These are phyloP conservation scores for Limnanthes douglasii DNA, from an alignment of 345 rosid species.

Conservation along the genomic window DNA sequence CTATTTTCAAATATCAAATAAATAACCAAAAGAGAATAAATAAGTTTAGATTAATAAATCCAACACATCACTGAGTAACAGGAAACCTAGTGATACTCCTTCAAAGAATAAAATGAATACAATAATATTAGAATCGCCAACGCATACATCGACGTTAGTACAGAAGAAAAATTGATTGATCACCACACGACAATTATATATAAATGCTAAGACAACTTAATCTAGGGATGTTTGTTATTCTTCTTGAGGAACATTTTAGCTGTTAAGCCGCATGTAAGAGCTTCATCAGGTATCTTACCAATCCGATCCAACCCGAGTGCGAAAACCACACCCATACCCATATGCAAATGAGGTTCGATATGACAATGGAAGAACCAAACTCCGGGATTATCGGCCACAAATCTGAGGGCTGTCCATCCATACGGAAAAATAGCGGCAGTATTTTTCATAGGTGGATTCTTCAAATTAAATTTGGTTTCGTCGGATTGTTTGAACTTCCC, in stretches of 20 bases:
- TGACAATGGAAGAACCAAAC: conserved; percentile 96
- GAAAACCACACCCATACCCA: conserved; percentile 92
- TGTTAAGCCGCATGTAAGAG: conserved; percentile 36
- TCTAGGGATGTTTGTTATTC: too few relatives aligned
- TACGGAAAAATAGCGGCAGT: conserved; percentile 48
- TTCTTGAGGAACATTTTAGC: conserved; percentile 11
- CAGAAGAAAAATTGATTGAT: too few relatives aligned
- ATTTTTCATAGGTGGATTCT: conserved; percentile 53
- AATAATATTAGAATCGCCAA: too few relatives aligned
- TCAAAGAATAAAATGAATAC: too few relatives aligned
- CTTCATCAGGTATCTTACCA: conserved; percentile 23
- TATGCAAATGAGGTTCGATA: conserved; percentile 76
- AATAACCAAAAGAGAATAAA: too few relatives aligned
- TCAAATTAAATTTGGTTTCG: conserved; percentile 28
- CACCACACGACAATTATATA: too few relatives aligned
- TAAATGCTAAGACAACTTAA: too few relatives aligned
- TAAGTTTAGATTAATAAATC: too few relatives aligned
- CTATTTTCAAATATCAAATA: too few relatives aligned
- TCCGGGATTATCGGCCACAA: conserved; percentile 70
- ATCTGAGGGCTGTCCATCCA: conserved; percentile 85
- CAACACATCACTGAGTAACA: too few relatives aligned
- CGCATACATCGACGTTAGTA: too few relatives aligned
- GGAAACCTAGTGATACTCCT: too few relatives aligned
- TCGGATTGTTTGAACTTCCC: conserved; percentile 30
- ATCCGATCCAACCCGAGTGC: conserved; percentile 35